Evolutionary conservation across 768 basidiomycete species (phyloP).

Genomic region (Cystobasidium onofrii): DNA sequence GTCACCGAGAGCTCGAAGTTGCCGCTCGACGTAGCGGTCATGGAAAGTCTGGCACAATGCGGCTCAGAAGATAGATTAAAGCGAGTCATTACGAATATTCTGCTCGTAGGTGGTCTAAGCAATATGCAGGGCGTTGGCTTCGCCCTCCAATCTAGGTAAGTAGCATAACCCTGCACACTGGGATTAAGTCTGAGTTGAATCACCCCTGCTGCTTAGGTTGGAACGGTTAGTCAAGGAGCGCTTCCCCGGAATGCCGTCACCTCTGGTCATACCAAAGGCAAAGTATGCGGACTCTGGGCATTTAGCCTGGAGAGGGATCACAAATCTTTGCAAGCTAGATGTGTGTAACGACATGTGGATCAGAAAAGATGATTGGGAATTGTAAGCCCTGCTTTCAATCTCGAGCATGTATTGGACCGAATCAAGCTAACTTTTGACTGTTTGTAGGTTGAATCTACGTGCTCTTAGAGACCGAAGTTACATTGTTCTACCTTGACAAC

Average conservation of each 20-base stretch:
- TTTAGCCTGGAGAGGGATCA: conserved; percentile 89
- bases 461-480: conserved; percentile 17
- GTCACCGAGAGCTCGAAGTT: conserved; percentile 77
- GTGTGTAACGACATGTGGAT: conserved; percentile 83
- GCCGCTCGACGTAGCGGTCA: conserved; percentile 84
- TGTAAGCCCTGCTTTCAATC: background rate
- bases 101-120: conserved; percentile 78
- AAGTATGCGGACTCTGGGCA: conserved; percentile 84
- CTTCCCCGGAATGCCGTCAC: conserved; percentile 32
- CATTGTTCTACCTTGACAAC: conserved; percentile 4
- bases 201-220: conserved; percentile 45
- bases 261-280: conserved; percentile 81
- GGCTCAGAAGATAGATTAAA: conserved; percentile 81
- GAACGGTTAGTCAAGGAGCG: conserved; percentile 64
- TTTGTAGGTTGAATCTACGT: conserved; percentile 19
- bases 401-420: background rate
- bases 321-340: conserved; percentile 86
- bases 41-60: conserved; percentile 79
- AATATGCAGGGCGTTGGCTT: conserved; percentile 72
- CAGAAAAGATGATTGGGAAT: conserved; percentile 64
- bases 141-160: conserved; percentile 75
- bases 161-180: background rate
- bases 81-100: conserved; percentile 75
- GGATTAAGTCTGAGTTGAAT: background rate
- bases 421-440: background rate